Evolutionary conservation across 1,284 basidiomycete genomes (phyloP), one percentile per base, ranked within the genome.

Genomic region (Ganoderma leucocontextum): DNA sequence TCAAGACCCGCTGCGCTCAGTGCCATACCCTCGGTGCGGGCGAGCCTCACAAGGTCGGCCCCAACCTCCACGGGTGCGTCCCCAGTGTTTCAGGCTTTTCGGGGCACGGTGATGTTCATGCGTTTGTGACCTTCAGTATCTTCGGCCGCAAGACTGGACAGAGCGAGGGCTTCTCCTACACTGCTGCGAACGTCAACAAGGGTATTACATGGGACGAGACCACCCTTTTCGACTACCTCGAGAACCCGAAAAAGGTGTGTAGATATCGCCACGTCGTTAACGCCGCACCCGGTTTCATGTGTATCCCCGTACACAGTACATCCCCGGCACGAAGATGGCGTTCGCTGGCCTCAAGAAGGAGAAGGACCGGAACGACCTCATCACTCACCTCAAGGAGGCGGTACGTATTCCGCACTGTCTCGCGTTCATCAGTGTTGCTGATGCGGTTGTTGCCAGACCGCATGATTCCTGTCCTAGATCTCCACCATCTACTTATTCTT

Each of bases 321-420:
- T 97, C 76, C 95, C 95, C 57, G 96, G 96, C 64, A 98, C 96
- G 69, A 97, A 97, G 87, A 97, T 97, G 96, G 96, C 96, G 70
- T 98, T 98, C 76, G 95, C 96, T 74, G 96, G 96, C 77, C 85
- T 98, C 80, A 98, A 98, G 91, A 98, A 98, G 89, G 93, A 94
- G 42, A 96, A 96, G 88, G 96, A 98, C 82, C 91, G 96, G 83
- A 93, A 91, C 82, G 95, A 97, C 85, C 90, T 97, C 76, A 86
- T 95, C 75, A 88, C 94, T 61, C 89, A 85, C 79, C 84, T 95
- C 76, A 93, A 93, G 85, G 87, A 91, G 63, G 79, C 86, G 71
- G 92, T 93, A 78, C 49, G 82, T 81, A n/a, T 35, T 57, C 6
- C 17, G 13, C 53, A 2, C 2, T 44, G 8, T 12, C 13, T 17